Evolutionary conservation across 169 alveolate species (phyloP), one percentile per base, ranked within the genome.

Genomic region (Plasmodium gonderi): DNA sequence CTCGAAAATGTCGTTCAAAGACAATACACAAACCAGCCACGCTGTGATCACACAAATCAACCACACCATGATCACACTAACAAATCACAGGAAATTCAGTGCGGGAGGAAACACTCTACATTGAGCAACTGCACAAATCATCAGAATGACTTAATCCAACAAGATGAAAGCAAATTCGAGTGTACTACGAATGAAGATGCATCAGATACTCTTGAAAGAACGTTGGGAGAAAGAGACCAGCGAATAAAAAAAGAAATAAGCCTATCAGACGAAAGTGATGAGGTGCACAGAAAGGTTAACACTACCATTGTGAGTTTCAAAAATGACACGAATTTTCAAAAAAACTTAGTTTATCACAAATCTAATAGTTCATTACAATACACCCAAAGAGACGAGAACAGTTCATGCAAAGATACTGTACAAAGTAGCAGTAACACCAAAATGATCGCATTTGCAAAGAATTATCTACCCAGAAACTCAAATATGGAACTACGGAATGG

Each of bases 401-500:
- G 17, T 14, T 14, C 72, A 0, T 36, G 26, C 72, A 60, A 36
- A 60, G 40, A 60, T 36, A 20, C 72, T 36, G 17, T 36, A 6
- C 36, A 36, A 2, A 20, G 67, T 33, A 60, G 60, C 76, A 82
- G 60, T 26, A 81, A 47, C 26, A 72, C 54, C 26, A 83, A 51
- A 42, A 23, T 68, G 1, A 83, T 3, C 54, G 64, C 72, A 33
- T 83, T 83, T 42, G 7, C 68, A 69, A 29, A 23, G 0, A 51
- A 51, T 14, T 79, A 29, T 36, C 33, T 5, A 7, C 74, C 49
- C 9, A 79, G 54, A 79, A 79, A 9, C 11, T 38, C 82, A 17
- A 75, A 79, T 65, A 49, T 29, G 36, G 87, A 75, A 44, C 33
- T 74, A 40, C 77, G n/a, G n/a, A 51, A 60, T 74, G 42, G 23